A percentile compares a stretch with the other conserved stretches of the same genome.
phyloP scores from a whole-genome alignment of 2,329 filamentous ascomycete genomes.

The Colletotrichum sp. region DNA sequence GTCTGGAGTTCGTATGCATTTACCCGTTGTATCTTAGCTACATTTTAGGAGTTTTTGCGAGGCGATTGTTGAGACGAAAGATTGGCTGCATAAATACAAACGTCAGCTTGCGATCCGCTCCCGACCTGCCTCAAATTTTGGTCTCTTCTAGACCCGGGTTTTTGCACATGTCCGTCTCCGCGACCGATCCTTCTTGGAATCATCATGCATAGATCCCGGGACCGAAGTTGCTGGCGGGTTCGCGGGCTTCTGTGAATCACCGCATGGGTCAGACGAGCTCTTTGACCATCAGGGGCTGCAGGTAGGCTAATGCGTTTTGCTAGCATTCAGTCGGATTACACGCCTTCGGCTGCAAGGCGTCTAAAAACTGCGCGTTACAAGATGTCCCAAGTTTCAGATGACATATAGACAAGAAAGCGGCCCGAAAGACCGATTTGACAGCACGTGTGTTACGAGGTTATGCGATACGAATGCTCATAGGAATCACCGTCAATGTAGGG shows the following conservation, averaged over 20 bases:
- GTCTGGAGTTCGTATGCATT: neutral
- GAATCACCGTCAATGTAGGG: neutral
- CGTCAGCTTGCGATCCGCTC: neutral
- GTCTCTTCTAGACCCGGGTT: neutral
- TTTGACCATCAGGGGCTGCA: slow-evolving; percentile 7
- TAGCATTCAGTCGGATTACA: neutral
- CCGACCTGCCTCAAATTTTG: neutral
- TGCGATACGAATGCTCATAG: neutral
- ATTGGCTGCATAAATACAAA: neutral
- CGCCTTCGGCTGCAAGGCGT: neutral
- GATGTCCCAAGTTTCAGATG: neutral
- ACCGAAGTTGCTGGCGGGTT: neutral
- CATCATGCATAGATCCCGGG: slow-evolving; percentile 1
- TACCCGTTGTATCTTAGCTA: neutral
- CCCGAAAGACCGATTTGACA: neutral
- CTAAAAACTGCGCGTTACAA: neutral
- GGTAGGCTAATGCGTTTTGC: neutral
- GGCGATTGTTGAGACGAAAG: neutral
- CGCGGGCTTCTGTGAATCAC: neutral
- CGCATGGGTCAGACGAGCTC: neutral
- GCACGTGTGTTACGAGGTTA: neutral
- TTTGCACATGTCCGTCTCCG: neutral
- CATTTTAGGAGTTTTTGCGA: neutral
- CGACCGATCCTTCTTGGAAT: neutral
- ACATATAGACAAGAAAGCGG: neutral